A percentile compares a stretch with the other conserved stretches of the same genome.
Evolutionary conservation across 2,329 filamentous ascomycete species (phyloP).

Genomic region (Fusarium pseudocircinatum): DNA sequence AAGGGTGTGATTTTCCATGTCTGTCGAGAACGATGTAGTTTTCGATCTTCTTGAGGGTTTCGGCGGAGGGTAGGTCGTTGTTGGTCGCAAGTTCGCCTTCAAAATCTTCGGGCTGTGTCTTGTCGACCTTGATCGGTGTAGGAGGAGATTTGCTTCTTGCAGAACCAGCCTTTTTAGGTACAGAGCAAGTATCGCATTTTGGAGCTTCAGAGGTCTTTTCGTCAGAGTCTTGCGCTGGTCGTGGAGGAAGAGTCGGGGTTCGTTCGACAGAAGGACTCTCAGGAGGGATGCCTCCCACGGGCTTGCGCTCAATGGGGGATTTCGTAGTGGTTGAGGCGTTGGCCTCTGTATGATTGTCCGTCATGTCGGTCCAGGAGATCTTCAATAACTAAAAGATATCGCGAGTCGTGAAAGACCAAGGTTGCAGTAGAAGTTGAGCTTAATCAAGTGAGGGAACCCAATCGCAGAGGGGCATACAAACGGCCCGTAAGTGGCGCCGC

Average conservation of each 20-base stretch:
- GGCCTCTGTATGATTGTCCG: slow-evolving; percentile 20
- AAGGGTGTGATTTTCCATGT: slow-evolving; percentile 67
- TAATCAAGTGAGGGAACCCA: slow-evolving; percentile 2
- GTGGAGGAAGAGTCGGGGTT: slow-evolving; percentile 23
- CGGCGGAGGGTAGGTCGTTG: slow-evolving; percentile 62
- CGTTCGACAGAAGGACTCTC: slow-evolving; percentile 6
- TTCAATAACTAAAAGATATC: not conserved
- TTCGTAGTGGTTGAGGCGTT: slow-evolving; percentile 3
- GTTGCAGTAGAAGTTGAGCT: not conserved
- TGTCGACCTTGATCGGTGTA: slow-evolving; percentile 49
- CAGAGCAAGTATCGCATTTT: slow-evolving; percentile 14
- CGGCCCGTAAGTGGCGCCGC: slow-evolving; percentile 34
- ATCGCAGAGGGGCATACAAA: slow-evolving; percentile 14
- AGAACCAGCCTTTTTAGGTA: slow-evolving; percentile 31
- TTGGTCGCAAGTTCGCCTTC: slow-evolving; percentile 64
- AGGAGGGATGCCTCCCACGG: slow-evolving; percentile 9
- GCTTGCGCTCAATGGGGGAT: slow-evolving; percentile 20
- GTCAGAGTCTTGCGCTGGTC: slow-evolving; percentile 1
- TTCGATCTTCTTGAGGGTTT: slow-evolving; percentile 62
- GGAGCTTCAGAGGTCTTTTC: slow-evolving; percentile 18
- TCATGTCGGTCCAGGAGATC: slow-evolving; percentile 9
- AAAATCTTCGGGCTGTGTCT: slow-evolving; percentile 61
- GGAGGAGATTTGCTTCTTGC: slow-evolving; percentile 34
- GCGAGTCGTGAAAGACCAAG: not conserved
- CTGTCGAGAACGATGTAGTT: slow-evolving; percentile 68